phyloP scores from a whole-genome alignment of 2,329 filamentous ascomycete species.

The Colletotrichum filicis region DNA sequence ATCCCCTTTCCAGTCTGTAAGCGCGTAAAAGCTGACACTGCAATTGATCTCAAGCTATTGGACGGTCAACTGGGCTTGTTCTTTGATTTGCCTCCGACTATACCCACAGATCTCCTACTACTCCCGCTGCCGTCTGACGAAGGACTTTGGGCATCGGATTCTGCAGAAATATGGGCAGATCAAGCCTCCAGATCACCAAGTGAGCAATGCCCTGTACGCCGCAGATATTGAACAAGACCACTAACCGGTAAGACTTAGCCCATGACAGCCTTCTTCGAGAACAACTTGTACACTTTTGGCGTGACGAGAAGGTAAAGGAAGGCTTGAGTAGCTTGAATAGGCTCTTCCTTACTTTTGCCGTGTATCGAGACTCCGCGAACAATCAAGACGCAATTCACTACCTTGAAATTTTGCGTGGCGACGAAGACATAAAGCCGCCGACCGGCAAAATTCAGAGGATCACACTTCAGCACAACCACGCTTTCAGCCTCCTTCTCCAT shows the following conservation, averaged over 20 bases:
- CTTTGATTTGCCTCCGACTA: constrained; percentile 2
- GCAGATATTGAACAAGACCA: too few species aligned
- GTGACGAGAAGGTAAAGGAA: not conserved
- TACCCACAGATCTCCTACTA: not conserved
- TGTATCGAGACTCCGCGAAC: not conserved
- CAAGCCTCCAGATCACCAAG: not conserved
- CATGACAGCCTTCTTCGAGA: not conserved
- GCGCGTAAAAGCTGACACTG: too few species aligned
- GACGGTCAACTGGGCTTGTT: not conserved
- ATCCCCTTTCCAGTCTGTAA: too few species aligned
- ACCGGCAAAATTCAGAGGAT: not conserved
- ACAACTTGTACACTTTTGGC: not conserved
- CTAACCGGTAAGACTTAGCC: not conserved
- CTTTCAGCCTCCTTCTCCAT: not conserved
- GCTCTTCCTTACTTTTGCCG: not conserved
- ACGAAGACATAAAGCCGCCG: not conserved
- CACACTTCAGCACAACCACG: not conserved
- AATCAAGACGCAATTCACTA: not conserved
- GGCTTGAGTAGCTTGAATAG: not conserved
- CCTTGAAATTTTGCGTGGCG: not conserved
- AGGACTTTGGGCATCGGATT: not conserved
- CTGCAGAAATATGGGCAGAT: not conserved
- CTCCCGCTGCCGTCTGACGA: not conserved
- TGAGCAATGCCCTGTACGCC: not conserved
- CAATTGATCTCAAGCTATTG: not conserved